Percentiles rank a stretch among this genome's conserved stretches.
Evolutionary conservation across 208 protist genomes (phyloP).

Genomic region (Endotrypanum monterogeii): DNA sequence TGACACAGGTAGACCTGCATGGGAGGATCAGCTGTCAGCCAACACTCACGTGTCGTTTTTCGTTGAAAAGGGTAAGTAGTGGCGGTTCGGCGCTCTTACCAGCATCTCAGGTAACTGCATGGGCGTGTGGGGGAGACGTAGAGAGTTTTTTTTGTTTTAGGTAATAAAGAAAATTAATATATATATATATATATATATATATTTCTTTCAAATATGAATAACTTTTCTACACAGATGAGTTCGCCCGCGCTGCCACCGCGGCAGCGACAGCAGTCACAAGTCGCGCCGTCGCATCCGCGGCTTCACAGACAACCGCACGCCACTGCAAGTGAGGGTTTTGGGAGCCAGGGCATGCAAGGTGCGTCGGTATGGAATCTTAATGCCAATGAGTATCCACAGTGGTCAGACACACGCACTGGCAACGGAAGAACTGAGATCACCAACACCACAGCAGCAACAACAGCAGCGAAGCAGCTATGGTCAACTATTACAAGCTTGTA

Average conservation of each 20-base stretch:
- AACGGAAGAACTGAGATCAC: too few species aligned
- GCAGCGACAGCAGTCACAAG: slow-evolving; percentile 4
- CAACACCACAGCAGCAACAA: background rate
- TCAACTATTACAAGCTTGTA: background rate
- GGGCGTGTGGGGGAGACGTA: too few species aligned
- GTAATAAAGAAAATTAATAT: background rate
- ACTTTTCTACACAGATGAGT: background rate
- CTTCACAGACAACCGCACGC: background rate
- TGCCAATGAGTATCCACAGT: background rate
- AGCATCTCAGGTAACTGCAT: too few species aligned
- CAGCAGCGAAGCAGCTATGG: background rate
- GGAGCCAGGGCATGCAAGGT: background rate
- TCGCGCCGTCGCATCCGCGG: background rate
- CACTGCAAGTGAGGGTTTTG: background rate
- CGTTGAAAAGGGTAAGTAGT: too few species aligned
- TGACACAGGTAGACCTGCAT: too few species aligned
- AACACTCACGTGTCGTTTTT: too few species aligned
- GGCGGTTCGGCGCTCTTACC: too few species aligned
- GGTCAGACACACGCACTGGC: background rate
- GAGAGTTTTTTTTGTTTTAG: too few species aligned
- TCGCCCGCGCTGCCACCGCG: background rate
- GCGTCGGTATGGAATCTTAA: background rate
- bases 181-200: background rate
- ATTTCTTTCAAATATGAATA: slow-evolving; percentile 3
- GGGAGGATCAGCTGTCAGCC: too few species aligned